phyloP scores from a whole-genome alignment of 2,329 filamentous ascomycete species.

The Reticulascus tulasneorum region DNA sequence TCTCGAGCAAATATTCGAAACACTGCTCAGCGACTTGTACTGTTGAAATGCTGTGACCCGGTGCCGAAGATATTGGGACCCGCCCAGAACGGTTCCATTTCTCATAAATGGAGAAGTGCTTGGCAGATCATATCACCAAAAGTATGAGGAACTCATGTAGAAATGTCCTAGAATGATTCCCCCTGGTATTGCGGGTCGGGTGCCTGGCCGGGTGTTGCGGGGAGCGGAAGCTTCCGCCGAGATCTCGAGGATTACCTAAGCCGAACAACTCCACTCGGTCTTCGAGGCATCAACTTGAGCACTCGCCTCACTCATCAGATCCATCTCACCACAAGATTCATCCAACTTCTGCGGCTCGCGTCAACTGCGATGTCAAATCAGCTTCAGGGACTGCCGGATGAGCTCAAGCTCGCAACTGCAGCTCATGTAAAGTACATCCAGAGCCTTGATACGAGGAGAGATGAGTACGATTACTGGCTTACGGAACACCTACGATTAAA shows the following conservation, averaged over 20 bases:
- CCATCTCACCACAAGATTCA: too few relatives aligned
- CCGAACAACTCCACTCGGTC: conserved; percentile 8
- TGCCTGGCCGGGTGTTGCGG: background rate
- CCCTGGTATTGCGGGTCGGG: background rate
- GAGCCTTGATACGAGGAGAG: conserved; percentile 83
- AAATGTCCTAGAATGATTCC: too few relatives aligned
- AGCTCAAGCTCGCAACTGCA: conserved; percentile 44
- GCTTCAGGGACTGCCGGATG: conserved; percentile 31
- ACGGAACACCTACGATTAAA: conserved; percentile 95
- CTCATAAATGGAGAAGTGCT: too few relatives aligned
- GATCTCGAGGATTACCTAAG: conserved; percentile 9
- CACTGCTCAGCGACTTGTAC: too few relatives aligned
- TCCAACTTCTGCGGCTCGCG: too few relatives aligned
- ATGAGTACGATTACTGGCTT: conserved; percentile 96
- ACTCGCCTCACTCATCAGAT: too few relatives aligned
- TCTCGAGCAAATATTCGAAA: too few relatives aligned
- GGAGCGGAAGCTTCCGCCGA: conserved; percentile 9
- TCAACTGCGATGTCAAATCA: conserved; percentile 25
- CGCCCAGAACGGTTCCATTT: too few relatives aligned
- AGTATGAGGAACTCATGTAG: too few relatives aligned
- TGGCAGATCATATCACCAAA: too few relatives aligned
- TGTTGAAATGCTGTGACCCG: too few relatives aligned
- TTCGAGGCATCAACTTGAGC: background rate
- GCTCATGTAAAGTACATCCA: conserved; percentile 89
- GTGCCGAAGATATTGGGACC: too few relatives aligned